Evolutionary conservation across 2,329 filamentous ascomycete genomes (phyloP), one percentile per base, ranked within the genome.

Genomic region (Dryadomyces quercus-mongolicae): DNA sequence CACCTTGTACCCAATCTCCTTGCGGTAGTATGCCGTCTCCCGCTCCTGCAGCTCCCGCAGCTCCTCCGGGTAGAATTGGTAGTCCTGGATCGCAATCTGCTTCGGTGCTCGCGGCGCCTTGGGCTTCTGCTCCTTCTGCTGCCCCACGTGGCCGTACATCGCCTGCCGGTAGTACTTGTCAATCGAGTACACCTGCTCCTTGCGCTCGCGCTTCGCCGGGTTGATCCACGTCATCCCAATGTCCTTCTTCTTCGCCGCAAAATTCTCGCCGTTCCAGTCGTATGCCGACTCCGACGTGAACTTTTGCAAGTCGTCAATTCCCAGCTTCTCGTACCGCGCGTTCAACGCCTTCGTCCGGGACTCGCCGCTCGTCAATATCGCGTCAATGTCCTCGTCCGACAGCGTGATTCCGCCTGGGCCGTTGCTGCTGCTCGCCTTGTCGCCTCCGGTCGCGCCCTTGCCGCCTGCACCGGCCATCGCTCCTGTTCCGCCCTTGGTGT

Each of bases 201-300:
- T 98, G 64, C 93, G 88, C 72, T 98, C 94, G 69, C 93, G 91
- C 76, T 98, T 98, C 16, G 92, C 84, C 2, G 93, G 94, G 63
- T 98, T 95, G 72, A 98, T 98, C 94, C 94, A 98, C 64, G 77
- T 91, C 60, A 96, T 80, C 50, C 88, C 89, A 59, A 96, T 55
- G 54, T 93, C 86, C 68, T 94, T 95, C 72, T 94, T 94, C 65
- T 85, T 81, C 56, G 86, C 88, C 53, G 90, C 88, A 67, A 98
- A 98, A 63, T 92, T 92, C 70, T 97, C 85, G 49, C 93, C 93
- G 60, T 98, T 98, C 94, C 94, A 98, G 66, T 97, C 93, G 64
- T 98, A 98, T 0, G 94, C 91, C 54, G 89, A 95, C 63, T 98
- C 93, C 0, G 92, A 96, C 1, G 86, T 93, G 69, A 98, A 98